Conservation (phyloP, 1,139 yeast species). For the Sugiyamaella sp. region DNA sequence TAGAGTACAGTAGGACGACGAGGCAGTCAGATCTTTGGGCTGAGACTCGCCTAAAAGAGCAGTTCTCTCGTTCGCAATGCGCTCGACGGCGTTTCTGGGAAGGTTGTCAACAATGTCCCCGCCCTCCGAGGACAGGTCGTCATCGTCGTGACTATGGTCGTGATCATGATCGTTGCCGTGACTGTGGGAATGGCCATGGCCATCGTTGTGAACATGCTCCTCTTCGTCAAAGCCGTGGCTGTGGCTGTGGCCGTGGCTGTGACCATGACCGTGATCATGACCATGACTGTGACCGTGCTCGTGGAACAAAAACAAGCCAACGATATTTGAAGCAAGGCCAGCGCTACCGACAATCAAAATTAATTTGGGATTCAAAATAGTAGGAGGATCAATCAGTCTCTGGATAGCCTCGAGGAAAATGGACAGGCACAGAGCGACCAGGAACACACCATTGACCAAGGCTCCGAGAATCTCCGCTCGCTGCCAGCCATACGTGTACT, state of each 20-base stretch:
- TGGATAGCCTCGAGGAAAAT: constrained; percentile 92
- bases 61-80: constrained; percentile 38
- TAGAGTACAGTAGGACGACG: constrained; percentile 11
- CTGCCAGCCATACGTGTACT: constrained; percentile 95
- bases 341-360: constrained; percentile 80
- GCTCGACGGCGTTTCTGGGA: constrained; percentile 18
- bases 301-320: constrained; percentile 86
- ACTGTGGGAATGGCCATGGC: constrained; percentile 45
- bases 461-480: constrained; percentile 98
- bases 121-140: constrained; percentile 26
- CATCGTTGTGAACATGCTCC: constrained; percentile 31
- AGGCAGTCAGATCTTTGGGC: constrained; percentile 2
- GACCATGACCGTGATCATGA: constrained; percentile 50
- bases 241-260: constrained; percentile 41
- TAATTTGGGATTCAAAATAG: constrained; percentile 75
- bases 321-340: constrained; percentile 78
- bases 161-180: constrained; percentile 39
- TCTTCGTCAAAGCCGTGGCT: constrained; percentile 24
- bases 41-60: constrained; percentile 38
- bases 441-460: constrained; percentile 86
- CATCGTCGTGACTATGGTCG: constrained; percentile 26
- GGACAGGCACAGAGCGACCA: constrained; percentile 88
- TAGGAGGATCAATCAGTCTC: constrained; percentile 79
- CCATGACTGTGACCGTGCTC: constrained; percentile 78
- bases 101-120: constrained; percentile 34